Conservation (phyloP, 2,329 filamentous ascomycete species). For the Hymenoscyphus fraxineus region DNA sequence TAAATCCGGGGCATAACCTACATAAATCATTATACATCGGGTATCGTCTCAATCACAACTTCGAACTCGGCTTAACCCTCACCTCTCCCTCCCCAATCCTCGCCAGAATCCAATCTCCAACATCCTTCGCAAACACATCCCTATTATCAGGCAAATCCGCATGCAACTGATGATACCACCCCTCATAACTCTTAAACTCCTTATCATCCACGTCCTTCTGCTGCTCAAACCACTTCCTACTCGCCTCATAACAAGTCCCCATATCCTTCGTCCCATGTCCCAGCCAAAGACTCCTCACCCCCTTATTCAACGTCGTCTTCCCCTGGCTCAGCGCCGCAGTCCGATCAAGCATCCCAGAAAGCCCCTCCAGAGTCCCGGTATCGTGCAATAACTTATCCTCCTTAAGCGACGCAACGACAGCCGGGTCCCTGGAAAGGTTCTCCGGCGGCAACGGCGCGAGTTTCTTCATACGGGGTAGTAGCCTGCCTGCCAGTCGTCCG, state of each 20-base stretch:
- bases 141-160: conserved; percentile 45
- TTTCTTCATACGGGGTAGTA: conserved; percentile 67
- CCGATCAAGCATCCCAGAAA: conserved; percentile 74
- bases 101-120: conserved; percentile 63
- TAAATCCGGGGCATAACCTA: neutral
- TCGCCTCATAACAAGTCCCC: conserved; percentile 62
- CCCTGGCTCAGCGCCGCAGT: conserved; percentile 57
- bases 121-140: conserved; percentile 47
- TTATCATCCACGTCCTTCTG: conserved; percentile 60
- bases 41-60: conserved; percentile 15
- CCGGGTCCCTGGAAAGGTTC: conserved; percentile 64
- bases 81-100: conserved; percentile 29
- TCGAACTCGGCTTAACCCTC: conserved; percentile 16
- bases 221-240: conserved; percentile 58
- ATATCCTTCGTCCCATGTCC: conserved; percentile 74
- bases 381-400: conserved; percentile 73
- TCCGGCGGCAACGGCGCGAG: conserved; percentile 60
- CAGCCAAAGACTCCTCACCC: conserved; percentile 65
- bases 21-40: neutral
- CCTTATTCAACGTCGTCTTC: conserved; percentile 46
- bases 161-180: conserved; percentile 73
- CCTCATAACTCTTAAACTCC: conserved; percentile 69
- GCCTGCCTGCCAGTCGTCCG: conserved; percentile 62
- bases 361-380: conserved; percentile 78
- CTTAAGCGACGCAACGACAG: conserved; percentile 55